These are phyloP conservation scores for Penicillium sp. DNA, from an alignment of 2,329 filamentous ascomycete genomes.

Conservation along the genomic window DNA sequence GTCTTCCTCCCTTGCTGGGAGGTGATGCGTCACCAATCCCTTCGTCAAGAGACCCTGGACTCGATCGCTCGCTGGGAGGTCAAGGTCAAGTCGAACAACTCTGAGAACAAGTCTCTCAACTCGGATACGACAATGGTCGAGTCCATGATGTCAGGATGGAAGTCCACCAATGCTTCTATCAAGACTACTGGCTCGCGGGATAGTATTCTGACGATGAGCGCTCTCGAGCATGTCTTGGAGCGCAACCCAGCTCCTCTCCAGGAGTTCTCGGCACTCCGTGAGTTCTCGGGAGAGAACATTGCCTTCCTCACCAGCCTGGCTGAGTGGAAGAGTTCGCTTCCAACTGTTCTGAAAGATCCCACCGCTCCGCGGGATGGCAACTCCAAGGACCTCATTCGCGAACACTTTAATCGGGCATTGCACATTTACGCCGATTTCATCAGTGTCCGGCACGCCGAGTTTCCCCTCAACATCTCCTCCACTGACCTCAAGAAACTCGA, in stretches of 20 bases:
- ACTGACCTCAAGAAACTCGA: conserved; percentile 58
- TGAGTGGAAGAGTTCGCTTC: conserved; percentile 53
- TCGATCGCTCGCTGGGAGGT: conserved; percentile 42
- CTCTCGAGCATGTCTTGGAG: conserved; percentile 62
- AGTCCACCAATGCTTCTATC: conserved; percentile 24
- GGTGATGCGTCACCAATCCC: conserved; percentile 44
- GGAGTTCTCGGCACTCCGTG: conserved; percentile 64
- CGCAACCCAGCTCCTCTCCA: conserved; percentile 57
- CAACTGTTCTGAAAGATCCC: conserved; percentile 25
- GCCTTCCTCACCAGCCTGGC: conserved; percentile 63
- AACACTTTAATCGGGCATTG: conserved; percentile 60
- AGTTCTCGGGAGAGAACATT: conserved; percentile 73
- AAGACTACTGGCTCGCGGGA: conserved; percentile 37
- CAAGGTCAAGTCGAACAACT: conserved; percentile 29
- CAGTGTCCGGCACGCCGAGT: conserved; percentile 62
- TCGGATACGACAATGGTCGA: conserved; percentile 30
- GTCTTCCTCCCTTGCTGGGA: conserved; percentile 65
- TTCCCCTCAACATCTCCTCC: conserved; percentile 67
- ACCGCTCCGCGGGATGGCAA: conserved; percentile 9
- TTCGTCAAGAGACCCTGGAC: conserved; percentile 38
- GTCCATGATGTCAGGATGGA: conserved; percentile 30
- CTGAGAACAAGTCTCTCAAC: conserved; percentile 31
- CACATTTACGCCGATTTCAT: conserved; percentile 65
- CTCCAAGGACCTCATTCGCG: conserved; percentile 1
- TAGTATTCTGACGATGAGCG: conserved; percentile 60